A percentile compares a stretch with the other conserved stretches of the same genome.
Conservation (phyloP, 768 basidiomycete species). For the Royoungia palumana region DNA sequence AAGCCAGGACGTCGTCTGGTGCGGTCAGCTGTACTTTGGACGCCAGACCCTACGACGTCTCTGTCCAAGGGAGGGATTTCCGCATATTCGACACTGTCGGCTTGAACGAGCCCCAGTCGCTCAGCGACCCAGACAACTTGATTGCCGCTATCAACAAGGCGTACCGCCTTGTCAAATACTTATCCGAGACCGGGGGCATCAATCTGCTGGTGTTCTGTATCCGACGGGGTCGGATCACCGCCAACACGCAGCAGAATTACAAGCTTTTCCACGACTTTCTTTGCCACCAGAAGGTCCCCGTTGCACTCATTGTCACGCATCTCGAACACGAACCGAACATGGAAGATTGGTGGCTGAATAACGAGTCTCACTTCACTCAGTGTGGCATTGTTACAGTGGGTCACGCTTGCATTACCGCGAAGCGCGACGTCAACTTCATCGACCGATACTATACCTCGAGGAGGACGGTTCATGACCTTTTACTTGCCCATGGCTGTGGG, state of each 20-base stretch:
- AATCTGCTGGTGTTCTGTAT: conserved; percentile 40
- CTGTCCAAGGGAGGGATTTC: conserved; percentile 17
- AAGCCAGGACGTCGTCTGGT: conserved; percentile 29
- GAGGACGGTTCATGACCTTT: conserved; percentile 20
- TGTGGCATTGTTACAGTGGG: conserved; percentile 23
- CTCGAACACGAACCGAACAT: conserved; percentile 35
- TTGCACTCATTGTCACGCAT: conserved; percentile 33
- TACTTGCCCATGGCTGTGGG: conserved; percentile 17
- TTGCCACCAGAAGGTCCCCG: conserved; percentile 31
- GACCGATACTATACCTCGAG: conserved; percentile 26
- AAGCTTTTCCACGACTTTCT: conserved; percentile 32
- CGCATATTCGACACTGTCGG: conserved; percentile 36
- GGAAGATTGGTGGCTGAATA: conserved; percentile 35
- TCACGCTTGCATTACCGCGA: conserved; percentile 37
- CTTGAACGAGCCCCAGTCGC: conserved; percentile 28
- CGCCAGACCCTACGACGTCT: conserved; percentile 24
- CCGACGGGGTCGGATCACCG: conserved; percentile 31
- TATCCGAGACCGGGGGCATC: conserved; percentile 35
- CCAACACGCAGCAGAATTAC: conserved; percentile 29
- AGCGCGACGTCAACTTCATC: conserved; percentile 22
- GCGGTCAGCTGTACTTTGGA: conserved; percentile 36
- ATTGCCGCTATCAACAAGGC: conserved; percentile 31
- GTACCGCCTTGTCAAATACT: conserved; percentile 31
- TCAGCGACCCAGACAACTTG: conserved; percentile 24
- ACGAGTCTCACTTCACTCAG: conserved; percentile 18